These are phyloP conservation scores for Nematocida homosporus DNA, from an alignment of 371 early-diverging fungal genomes.

Conservation along the genomic window DNA sequence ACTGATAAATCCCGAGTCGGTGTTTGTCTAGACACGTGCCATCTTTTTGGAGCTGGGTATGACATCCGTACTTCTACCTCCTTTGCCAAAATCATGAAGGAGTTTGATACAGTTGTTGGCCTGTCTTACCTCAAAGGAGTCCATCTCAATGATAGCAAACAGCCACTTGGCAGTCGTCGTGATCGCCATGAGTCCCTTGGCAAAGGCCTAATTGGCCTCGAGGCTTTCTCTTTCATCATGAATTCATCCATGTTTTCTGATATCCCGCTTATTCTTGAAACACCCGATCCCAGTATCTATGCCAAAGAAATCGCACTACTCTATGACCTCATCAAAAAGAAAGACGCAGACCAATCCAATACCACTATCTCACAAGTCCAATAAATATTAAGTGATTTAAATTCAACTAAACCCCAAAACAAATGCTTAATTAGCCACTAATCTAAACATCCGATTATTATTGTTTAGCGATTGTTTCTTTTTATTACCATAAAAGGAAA, in stretches of 20 bases:
- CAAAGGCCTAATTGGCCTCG: conserved; percentile 70
- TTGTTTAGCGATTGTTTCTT: neutral
- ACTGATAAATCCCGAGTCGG: conserved; percentile 70
- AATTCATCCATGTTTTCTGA: conserved; percentile 69
- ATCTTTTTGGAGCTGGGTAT: conserved; percentile 72
- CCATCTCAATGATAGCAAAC: conserved; percentile 72
- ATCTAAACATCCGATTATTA: neutral
- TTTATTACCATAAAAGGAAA: neutral
- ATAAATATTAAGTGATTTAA: neutral
- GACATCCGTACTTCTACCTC: conserved; percentile 69
- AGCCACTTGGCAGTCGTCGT: conserved; percentile 66
- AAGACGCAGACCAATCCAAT: neutral
- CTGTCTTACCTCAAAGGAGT: conserved; percentile 70
- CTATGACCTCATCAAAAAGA: conserved; percentile 25
- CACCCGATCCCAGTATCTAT: conserved; percentile 68
- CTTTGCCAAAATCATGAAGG: conserved; percentile 69
- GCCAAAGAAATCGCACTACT: conserved; percentile 64
- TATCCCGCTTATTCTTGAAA: conserved; percentile 72
- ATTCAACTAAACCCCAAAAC: neutral
- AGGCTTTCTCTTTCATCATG: conserved; percentile 71
- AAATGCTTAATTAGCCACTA: neutral
- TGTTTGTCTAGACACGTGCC: conserved; percentile 73
- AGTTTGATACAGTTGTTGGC: conserved; percentile 70
- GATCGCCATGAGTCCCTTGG: conserved; percentile 72
- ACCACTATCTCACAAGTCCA: neutral